Percentiles rank a stretch among this genome's conserved stretches.
Conservation (phyloP, 1,284 basidiomycete species). For the Sporisorium exsertum region DNA sequence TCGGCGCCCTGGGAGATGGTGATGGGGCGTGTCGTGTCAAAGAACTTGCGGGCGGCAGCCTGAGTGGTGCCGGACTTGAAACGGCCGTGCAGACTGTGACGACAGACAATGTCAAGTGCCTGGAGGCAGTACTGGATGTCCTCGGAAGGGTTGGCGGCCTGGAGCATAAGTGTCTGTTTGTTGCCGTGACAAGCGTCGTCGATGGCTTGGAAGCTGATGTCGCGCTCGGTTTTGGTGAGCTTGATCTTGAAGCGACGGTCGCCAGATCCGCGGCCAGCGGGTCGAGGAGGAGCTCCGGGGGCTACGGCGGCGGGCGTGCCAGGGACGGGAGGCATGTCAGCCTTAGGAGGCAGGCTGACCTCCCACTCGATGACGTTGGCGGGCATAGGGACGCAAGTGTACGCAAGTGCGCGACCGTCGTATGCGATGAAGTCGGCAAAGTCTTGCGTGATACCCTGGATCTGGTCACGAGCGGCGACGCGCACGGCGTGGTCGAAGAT, state of each 20-base stretch:
- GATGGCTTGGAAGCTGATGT: conserved; percentile 35
- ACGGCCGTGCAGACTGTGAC: conserved; percentile 13
- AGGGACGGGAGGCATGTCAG: conserved; percentile 16
- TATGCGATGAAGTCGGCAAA: conserved; percentile 28
- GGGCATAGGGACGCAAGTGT: conserved; percentile 12
- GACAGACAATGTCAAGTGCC: conserved; percentile 45
- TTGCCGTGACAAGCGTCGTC: conserved; percentile 39
- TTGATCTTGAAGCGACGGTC: conserved; percentile 42
- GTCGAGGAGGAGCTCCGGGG: conserved; percentile 12
- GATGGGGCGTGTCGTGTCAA: conserved; percentile 40
- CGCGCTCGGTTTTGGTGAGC: conserved; percentile 23
- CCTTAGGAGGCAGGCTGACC: conserved; percentile 36
- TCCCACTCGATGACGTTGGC: conserved; percentile 26
- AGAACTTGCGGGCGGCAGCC: conserved; percentile 52
- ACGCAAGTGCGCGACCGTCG: conserved; percentile 48
- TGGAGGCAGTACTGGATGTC: conserved; percentile 35
- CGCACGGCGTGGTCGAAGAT: conserved; percentile 23
- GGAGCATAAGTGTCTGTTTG: conserved; percentile 35
- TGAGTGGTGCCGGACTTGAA: conserved; percentile 35
- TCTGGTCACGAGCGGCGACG: conserved; percentile 2
- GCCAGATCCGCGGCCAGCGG: conserved; percentile 1
- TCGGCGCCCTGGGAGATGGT: conserved; percentile 50
- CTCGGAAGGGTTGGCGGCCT: conserved; percentile 37
- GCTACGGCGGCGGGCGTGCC: conserved; percentile 21
- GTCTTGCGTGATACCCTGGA: conserved; percentile 29